Base-by-base conservation (phyloP, 768 basidiomycete species). In the Hemileccinum rubropunctum region DNA sequence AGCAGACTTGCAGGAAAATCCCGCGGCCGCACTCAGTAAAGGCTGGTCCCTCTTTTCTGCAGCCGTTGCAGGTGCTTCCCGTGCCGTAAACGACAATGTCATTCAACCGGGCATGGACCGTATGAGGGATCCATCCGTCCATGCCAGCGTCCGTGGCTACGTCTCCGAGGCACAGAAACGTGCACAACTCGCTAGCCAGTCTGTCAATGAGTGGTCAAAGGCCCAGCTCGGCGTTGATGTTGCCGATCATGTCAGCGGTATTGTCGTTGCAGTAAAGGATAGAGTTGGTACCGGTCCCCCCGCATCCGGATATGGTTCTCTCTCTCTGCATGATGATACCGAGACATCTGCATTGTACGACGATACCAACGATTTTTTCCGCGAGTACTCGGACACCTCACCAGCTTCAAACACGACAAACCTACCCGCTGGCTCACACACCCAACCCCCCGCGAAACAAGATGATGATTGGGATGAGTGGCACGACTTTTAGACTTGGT, bases 11-110 rank as follows among this genome's bases (percentile, higher is more conserved):
- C 91, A 95, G 65, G 82, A 87, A 39, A 91, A 92, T 62, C 95
- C 95, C 0, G 68, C 86, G 33, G 83, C 81, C 9, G 95, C 95
- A 0, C 69, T 98, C 13, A 82, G 82, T 60, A 98, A 98, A 73
- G 93, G 95, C 39, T 98, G 97, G 97, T 91, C 92, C 21, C 70
- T 98, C n/a, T 86, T 99, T 63, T 88, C 91, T 26, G 79, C 88
- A 0, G 93, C 84, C 30, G 85, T 98, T 13, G 80, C 71, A 1
- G 88, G 86, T 44, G 94, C 94, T 17, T 79, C 84, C 6, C 82
- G 82, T 59, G 87, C 71, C 15, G 89, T 98, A 42, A 80, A 82
- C 56, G 89, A 93, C 64, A 86, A 82, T 58, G 88, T 98, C 38
- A 87, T 98, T 51, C 91, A 97, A 66, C 95, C 95, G 6, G 86